Conservation (phyloP, 192 early-diverging fungal genomes). For the Podila epigama region DNA sequence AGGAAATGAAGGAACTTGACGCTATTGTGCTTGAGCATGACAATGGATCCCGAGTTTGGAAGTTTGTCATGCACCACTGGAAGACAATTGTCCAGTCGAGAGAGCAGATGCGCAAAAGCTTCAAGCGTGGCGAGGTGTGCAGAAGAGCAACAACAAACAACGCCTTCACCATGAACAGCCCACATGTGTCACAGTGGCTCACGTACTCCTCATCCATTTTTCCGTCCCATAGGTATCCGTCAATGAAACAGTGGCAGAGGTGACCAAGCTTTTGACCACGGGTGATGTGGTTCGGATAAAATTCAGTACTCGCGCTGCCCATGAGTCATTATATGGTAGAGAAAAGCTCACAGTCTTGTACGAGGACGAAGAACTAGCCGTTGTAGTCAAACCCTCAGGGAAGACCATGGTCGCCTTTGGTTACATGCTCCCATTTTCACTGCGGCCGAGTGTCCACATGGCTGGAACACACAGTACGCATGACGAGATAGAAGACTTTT, state of each 20-base stretch:
- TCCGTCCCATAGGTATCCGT: constrained; percentile 53
- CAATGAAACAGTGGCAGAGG: constrained; percentile 58
- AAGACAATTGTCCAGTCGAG: constrained; percentile 40
- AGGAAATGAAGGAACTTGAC: constrained; percentile 24
- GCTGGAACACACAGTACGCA: no score
- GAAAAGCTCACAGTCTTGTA: constrained; percentile 58
- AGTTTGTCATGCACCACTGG: constrained; percentile 39
- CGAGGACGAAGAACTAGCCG: constrained; percentile 59
- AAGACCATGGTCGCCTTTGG: constrained; percentile 37
- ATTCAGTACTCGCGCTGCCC: constrained; percentile 51
- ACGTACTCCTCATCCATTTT: neutral
- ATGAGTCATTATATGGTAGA: constrained; percentile 49
- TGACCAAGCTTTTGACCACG: constrained; percentile 53
- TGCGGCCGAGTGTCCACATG: constrained; percentile 10
- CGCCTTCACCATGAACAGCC: no score
- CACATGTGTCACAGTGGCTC: no score
- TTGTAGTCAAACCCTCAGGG: constrained; percentile 68
- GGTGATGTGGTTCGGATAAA: constrained; percentile 59
- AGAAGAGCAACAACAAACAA: no score
- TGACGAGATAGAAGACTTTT: constrained; percentile 9
- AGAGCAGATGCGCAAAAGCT: constrained; percentile 40
- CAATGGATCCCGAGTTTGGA: constrained; percentile 35
- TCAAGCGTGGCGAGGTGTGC: constrained; percentile 42
- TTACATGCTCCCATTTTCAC: constrained; percentile 39
- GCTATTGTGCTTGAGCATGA: constrained; percentile 17